Evolutionary conservation across 2,329 filamentous ascomycete species (phyloP).

Genomic region (Dothistroma pini): DNA sequence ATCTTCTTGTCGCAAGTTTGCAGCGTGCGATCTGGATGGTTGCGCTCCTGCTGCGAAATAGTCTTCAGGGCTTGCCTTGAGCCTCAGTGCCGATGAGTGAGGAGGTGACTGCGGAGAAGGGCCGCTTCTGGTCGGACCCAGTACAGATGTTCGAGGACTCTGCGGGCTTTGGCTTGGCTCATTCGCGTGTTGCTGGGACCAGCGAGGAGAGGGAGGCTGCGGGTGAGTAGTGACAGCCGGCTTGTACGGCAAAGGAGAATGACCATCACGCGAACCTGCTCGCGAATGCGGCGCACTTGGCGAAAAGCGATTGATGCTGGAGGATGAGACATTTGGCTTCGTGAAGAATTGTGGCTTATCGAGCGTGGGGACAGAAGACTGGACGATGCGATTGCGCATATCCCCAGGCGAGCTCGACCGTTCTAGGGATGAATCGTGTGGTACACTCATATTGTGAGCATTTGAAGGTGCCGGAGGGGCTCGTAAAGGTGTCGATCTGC

Average conservation of each 20-base stretch:
- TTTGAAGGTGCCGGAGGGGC: constrained; percentile 8
- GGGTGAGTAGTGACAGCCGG: constrained; percentile 7
- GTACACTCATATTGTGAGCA: constrained; percentile 12
- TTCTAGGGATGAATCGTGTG: constrained; percentile 7
- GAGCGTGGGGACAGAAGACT: constrained; percentile 3
- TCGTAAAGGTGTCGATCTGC: constrained; percentile 2
- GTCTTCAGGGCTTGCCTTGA: constrained; percentile 18
- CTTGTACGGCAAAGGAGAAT: constrained; percentile 5
- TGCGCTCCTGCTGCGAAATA: constrained; percentile 19
- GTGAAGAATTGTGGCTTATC: constrained; percentile 13
- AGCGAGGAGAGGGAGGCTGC: constrained; percentile 9
- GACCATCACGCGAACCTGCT: constrained; percentile 20
- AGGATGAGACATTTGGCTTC: constrained; percentile 20
- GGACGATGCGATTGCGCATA: constrained; percentile 11
- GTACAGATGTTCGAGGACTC: constrained; percentile 16
- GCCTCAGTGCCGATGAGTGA: constrained; percentile 18
- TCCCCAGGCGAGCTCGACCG: constrained; percentile 19
- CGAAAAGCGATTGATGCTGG: constrained; percentile 15
- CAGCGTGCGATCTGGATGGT: constrained; percentile 18
- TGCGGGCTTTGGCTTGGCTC: constrained; percentile 10
- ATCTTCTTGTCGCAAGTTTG: constrained; percentile 23
- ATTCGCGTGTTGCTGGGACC: constrained; percentile 11
- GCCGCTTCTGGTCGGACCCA: constrained; percentile 11
- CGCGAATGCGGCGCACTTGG: constrained; percentile 14
- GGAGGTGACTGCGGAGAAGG: constrained; percentile 6